Conservation (phyloP, 116 monocot genomes). For the Cymodocea nodosa region DNA sequence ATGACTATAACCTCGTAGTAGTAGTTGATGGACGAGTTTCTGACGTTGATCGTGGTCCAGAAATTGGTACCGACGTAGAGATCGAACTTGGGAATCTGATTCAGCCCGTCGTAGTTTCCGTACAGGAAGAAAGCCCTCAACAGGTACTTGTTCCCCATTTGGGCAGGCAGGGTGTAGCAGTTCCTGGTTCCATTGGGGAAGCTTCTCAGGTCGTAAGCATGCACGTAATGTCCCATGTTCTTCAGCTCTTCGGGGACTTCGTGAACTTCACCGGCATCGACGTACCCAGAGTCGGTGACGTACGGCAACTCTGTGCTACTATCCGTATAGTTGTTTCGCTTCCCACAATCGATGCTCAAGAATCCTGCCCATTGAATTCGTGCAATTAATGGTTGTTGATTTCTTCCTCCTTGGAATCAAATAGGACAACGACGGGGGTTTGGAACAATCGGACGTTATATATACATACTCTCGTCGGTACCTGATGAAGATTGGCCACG, state of each 20-base stretch:
- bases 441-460: too few relatives aligned
- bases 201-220: slow-evolving; percentile 5
- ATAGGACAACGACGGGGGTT: too few relatives aligned
- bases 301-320: neutral
- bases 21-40: neutral
- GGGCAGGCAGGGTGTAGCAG: slow-evolving; percentile 15
- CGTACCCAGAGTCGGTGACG: neutral
- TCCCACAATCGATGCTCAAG: too few relatives aligned
- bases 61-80: slow-evolving; percentile 11
- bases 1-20: slow-evolving; percentile 7
- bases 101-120: slow-evolving; percentile 9
- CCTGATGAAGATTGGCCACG: too few relatives aligned
- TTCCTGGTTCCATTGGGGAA: slow-evolving; percentile 18
- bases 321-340: neutral
- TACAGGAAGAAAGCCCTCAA: slow-evolving; percentile 16
- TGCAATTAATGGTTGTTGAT: too few relatives aligned
- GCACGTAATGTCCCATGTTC: neutral
- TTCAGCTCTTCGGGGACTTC: neutral
- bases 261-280: slow-evolving; percentile 6
- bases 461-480: too few relatives aligned
- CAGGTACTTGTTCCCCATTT: slow-evolving; percentile 5
- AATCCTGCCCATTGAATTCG: too few relatives aligned
- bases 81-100: slow-evolving; percentile 8
- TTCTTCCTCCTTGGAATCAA: too few relatives aligned
- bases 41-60: neutral